Evolutionary conservation across 2,329 filamentous ascomycete genomes (phyloP).

Genomic region (Aspergillus felis): DNA sequence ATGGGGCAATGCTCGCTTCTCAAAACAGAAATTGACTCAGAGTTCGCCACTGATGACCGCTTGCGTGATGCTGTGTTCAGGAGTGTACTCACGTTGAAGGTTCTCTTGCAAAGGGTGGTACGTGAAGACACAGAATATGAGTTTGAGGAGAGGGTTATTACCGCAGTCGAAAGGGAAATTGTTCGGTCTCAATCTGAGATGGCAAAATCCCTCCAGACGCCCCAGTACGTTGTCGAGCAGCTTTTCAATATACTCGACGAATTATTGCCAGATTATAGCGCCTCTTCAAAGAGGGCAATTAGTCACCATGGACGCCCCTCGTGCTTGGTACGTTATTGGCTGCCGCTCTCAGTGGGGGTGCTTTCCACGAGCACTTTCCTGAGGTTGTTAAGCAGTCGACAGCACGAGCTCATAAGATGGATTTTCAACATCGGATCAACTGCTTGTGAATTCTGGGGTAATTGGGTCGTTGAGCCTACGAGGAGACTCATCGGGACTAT

Average conservation of each 20-base stretch:
- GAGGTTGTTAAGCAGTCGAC: conserved; percentile 68
- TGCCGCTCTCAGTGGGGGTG: conserved; percentile 67
- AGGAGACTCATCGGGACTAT: conserved; percentile 86
- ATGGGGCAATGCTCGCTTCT: conserved; percentile 80
- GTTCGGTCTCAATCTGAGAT: conserved; percentile 39
- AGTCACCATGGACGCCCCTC: conserved; percentile 71
- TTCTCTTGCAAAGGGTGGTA: conserved; percentile 70
- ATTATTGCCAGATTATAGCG: conserved; percentile 64
- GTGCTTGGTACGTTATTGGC: conserved; percentile 77
- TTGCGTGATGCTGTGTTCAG: conserved; percentile 75
- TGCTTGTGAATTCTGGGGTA: conserved; percentile 83
- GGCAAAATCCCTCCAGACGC: conserved; percentile 33
- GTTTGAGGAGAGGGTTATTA: conserved; percentile 54
- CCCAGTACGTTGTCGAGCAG: conserved; percentile 30
- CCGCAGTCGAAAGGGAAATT: conserved; percentile 58
- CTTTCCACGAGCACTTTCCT: conserved; percentile 86
- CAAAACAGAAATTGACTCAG: conserved; percentile 54
- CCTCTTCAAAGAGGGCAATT: conserved; percentile 54
- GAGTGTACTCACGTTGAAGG: conserved; percentile 81
- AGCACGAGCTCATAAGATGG: conserved; percentile 76
- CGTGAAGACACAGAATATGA: conserved; percentile 52
- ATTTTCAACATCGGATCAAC: conserved; percentile 74
- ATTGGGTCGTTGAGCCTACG: conserved; percentile 88
- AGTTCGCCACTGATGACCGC: conserved; percentile 41
- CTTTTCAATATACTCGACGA: conserved; percentile 59